These are phyloP conservation scores for Aegilops speltoides DNA, from an alignment of 176 grass and related monocot species.

Conservation along the genomic window DNA sequence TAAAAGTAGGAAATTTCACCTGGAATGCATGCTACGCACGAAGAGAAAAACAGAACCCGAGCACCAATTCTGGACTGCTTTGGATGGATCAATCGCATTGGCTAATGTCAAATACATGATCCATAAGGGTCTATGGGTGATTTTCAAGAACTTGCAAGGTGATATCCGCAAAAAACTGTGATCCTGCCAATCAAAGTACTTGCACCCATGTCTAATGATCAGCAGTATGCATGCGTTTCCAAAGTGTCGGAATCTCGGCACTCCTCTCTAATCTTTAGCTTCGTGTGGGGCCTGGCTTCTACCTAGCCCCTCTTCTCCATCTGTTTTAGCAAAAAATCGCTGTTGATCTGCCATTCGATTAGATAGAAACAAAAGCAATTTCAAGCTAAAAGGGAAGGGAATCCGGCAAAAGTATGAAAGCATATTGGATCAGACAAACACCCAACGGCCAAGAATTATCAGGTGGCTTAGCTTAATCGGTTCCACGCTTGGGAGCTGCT, in stretches of 20 bases:
- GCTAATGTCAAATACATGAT: neutral
- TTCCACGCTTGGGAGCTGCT: too few species aligned
- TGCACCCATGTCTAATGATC: neutral
- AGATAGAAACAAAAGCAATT: too few species aligned
- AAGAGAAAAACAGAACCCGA: too few species aligned
- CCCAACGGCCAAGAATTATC: too few species aligned
- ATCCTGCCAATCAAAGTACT: neutral
- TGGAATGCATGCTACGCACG: too few species aligned
- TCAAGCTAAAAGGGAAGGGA: too few species aligned
- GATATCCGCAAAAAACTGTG: neutral
- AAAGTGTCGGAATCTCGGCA: neutral
- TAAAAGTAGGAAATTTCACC: too few species aligned
- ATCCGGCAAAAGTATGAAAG: too few species aligned
- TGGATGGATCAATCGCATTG: neutral
- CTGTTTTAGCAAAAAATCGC: too few species aligned
- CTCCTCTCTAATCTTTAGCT: neutral
- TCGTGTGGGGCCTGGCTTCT: neutral
- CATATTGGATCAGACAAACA: too few species aligned
- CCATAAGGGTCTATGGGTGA: neutral
- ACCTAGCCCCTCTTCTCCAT: neutral
- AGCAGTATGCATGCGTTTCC: neutral
- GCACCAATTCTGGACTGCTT: neutral
- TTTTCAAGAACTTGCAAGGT: neutral
- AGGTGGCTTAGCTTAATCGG: too few species aligned
- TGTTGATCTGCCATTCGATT: too few species aligned